A percentile compares a stretch with the other conserved stretches of the same genome.
Evolutionary conservation across 495 filamentous ascomycete genomes (phyloP).

Genomic region (Aspergillus cristatus): DNA sequence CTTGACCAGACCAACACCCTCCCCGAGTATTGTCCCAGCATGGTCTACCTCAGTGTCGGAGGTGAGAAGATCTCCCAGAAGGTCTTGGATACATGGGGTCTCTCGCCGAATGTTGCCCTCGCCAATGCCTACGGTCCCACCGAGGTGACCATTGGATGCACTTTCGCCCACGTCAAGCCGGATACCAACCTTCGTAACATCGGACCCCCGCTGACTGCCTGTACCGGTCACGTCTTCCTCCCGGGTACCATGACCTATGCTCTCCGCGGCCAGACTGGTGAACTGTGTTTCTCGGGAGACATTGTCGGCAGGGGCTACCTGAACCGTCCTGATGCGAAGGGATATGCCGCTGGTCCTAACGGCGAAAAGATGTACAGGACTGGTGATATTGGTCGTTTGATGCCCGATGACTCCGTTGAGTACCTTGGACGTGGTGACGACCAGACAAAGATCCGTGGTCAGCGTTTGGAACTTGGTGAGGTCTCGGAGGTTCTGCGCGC

Average conservation of each 20-base stretch:
- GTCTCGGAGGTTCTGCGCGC: constrained; percentile 48
- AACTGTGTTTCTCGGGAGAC: constrained; percentile 78
- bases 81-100: constrained; percentile 37
- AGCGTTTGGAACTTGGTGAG: constrained; percentile 69
- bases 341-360: constrained; percentile 29
- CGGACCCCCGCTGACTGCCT: constrained; percentile 72
- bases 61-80: constrained; percentile 38
- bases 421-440: constrained; percentile 69
- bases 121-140: constrained; percentile 67
- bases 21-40: constrained; percentile 19
- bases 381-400: constrained; percentile 39
- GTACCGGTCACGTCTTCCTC: constrained; percentile 68
- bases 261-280: constrained; percentile 69
- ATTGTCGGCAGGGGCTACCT: constrained; percentile 84
- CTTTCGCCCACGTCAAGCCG: constrained; percentile 60
- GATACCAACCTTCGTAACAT: constrained; percentile 78
- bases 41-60: constrained; percentile 32
- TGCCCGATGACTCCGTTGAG: constrained; percentile 40
- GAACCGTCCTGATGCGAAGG: constrained; percentile 54
- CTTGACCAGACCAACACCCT: constrained; percentile 19
- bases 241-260: constrained; percentile 60
- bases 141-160: constrained; percentile 82
- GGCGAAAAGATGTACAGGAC: constrained; percentile 39
- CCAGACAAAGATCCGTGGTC: constrained; percentile 72
- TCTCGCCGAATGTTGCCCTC: constrained; percentile 22